Evolutionary conservation across 306 rosid species (phyloP).

Genomic region (Cyclanthera cordifolia): DNA sequence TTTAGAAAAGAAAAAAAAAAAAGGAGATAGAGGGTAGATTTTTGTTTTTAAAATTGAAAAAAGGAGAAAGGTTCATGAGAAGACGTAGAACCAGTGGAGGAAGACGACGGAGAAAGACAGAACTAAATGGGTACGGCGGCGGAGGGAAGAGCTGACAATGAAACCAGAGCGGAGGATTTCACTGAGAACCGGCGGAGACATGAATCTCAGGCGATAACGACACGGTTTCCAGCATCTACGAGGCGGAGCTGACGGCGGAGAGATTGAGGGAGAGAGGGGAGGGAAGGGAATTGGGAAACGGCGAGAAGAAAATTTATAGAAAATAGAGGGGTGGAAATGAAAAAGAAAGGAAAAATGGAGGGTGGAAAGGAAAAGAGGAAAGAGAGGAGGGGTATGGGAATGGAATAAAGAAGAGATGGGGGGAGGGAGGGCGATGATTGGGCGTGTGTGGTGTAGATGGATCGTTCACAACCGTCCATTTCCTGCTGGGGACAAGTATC

Average conservation of each 20-base stretch:
- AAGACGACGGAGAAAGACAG: constrained; percentile 58
- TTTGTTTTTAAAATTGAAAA: not conserved
- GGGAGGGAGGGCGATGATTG: too few species aligned
- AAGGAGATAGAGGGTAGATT: too few species aligned
- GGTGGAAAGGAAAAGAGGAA: constrained; percentile 9
- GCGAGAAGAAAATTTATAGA: constrained; percentile 37
- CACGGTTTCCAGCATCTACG: constrained; percentile 18
- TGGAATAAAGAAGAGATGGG: constrained; percentile 7
- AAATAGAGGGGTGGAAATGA: constrained; percentile 2
- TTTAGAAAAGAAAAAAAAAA: too few species aligned
- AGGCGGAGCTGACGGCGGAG: too few species aligned
- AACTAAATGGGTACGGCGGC: constrained; percentile 54
- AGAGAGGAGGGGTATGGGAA: constrained; percentile 26
- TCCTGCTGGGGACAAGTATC: not conserved
- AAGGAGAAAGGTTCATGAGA: constrained; percentile 27
- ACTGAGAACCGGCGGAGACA: constrained; percentile 59
- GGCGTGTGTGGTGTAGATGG: not conserved
- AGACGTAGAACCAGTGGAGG: constrained; percentile 62
- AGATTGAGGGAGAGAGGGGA: not conserved
- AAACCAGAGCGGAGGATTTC: constrained; percentile 64
- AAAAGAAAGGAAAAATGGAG: not conserved
- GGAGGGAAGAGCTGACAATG: constrained; percentile 40
- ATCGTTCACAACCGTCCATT: constrained; percentile 3
- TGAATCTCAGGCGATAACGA: constrained; percentile 34
- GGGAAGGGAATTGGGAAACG: constrained; percentile 22